Evolutionary conservation across 2,329 filamentous ascomycete species (phyloP).

Genomic region (Proliferodiscus dingleyae): DNA sequence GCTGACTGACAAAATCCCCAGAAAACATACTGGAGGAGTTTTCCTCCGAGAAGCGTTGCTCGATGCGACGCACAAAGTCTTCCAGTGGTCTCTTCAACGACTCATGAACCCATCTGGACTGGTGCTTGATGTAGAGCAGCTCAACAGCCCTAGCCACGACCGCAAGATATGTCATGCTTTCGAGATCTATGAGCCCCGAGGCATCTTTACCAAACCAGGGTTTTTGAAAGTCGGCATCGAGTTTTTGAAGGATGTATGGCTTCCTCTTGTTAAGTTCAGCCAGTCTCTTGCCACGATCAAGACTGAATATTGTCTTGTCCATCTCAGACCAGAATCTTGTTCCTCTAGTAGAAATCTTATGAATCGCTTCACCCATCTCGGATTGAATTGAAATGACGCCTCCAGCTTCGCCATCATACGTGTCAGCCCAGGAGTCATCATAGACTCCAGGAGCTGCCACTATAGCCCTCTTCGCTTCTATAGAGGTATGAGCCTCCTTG

Average conservation of each 20-base stretch:
- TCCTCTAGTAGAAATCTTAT: conserved; percentile 95
- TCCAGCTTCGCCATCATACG: conserved; percentile 84
- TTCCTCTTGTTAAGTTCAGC: conserved; percentile 83
- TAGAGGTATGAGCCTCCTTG: conserved; percentile 85
- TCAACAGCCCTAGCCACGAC: conserved; percentile 83
- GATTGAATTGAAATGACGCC: conserved; percentile 95
- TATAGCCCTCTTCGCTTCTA: conserved; percentile 84
- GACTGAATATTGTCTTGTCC: conserved; percentile 95
- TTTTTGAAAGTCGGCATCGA: conserved; percentile 95
- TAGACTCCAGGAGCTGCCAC: conserved; percentile 78
- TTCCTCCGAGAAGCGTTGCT: conserved; percentile 88
- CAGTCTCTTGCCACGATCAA: conserved; percentile 87
- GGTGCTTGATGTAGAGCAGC: conserved; percentile 86
- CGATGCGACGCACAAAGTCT: conserved; percentile 93
- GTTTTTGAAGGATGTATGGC: conserved; percentile 88
- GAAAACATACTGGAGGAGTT: conserved; percentile 85
- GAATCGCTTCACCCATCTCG: conserved; percentile 99
- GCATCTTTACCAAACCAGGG: conserved; percentile 91
- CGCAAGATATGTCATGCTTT: conserved; percentile 93
- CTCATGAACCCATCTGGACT: conserved; percentile 84
- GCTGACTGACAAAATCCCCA: conserved; percentile 82
- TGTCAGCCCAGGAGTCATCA: conserved; percentile 84
- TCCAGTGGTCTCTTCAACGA: conserved; percentile 79
- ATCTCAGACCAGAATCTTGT: conserved; percentile 97
- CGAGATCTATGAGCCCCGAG: conserved; percentile 77